Conservation (phyloP, 1,139 yeast species). For the Debaryomycetaceae sp. region DNA sequence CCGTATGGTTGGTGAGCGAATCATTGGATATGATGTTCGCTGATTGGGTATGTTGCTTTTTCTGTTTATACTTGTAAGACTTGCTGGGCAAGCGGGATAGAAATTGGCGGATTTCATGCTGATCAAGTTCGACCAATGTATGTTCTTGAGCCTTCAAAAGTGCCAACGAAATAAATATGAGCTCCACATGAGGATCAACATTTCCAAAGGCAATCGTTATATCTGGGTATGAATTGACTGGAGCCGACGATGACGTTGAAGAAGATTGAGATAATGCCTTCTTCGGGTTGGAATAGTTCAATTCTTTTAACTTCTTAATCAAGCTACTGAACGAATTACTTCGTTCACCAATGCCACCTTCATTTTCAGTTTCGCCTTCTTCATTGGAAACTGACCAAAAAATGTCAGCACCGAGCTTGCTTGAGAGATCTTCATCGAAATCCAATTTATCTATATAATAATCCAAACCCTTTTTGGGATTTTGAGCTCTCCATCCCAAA, state of each 20-base stretch:
- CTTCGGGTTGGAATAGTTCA: constrained; percentile 1
- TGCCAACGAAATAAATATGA: constrained; percentile 74
- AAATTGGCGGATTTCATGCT: constrained; percentile 81
- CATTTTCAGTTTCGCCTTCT: constrained; percentile 7
- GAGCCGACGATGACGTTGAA: constrained; percentile 13
- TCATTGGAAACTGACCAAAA: constrained; percentile 35
- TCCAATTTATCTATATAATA: constrained; percentile 35
- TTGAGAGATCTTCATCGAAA: constrained; percentile 18
- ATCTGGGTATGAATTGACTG: constrained; percentile 3
- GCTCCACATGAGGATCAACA: constrained; percentile 75
- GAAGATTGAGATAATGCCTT: constrained; percentile 8
- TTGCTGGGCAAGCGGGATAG: constrained; percentile 55
- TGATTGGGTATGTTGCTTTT: constrained; percentile 5
- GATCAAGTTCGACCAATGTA: constrained; percentile 80
- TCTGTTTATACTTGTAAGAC: constrained; percentile 36
- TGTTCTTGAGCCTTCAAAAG: constrained; percentile 77
- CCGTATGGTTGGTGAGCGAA: constrained; percentile 29
- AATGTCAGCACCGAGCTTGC: constrained; percentile 42
- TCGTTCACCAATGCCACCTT: constrained; percentile 7
- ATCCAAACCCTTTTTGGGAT: constrained; percentile 27
- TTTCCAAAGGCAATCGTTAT: constrained; percentile 55
- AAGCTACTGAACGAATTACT: constrained; percentile 32
- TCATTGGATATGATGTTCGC: constrained; percentile 33
- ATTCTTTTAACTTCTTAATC: constrained; percentile 22
- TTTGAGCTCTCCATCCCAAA: constrained; percentile 70